These are phyloP conservation scores for Starmerella potacharoeniae DNA, from an alignment of 805 yeast species.

Conservation along the genomic window DNA sequence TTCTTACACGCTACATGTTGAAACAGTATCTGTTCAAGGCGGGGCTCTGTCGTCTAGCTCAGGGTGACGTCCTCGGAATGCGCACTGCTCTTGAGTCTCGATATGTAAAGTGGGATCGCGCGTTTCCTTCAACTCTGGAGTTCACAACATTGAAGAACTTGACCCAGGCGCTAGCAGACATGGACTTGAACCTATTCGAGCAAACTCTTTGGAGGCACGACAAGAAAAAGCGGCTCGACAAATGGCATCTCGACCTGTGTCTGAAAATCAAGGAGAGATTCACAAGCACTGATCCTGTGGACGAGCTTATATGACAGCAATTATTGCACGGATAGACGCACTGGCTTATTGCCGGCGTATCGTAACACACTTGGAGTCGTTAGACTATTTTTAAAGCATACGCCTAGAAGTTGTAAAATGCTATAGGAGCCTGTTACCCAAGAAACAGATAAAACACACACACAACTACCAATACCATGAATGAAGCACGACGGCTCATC, in stretches of 20 bases:
- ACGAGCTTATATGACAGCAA: conserved; percentile 9
- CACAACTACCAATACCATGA: too few species aligned
- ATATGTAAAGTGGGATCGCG: conserved; percentile 12
- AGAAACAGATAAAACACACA: too few species aligned
- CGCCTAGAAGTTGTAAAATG: too few species aligned
- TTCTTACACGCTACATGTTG: conserved; percentile 10
- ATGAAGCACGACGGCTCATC: too few species aligned
- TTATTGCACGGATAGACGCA: too few species aligned
- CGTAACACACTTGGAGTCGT: too few species aligned
- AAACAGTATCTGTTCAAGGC: conserved; percentile 12
- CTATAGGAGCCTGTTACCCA: too few species aligned
- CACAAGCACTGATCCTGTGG: conserved; percentile 7
- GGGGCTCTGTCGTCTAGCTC: conserved; percentile 18
- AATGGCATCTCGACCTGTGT: conserved; percentile 16
- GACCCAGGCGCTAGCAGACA: conserved; percentile 9
- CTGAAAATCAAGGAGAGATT: conserved; percentile 13
- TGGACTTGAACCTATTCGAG: conserved; percentile 17
- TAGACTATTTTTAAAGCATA: too few species aligned
- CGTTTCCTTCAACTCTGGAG: conserved; percentile 15
- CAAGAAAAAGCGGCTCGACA: conserved; percentile 15
- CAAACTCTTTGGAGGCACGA: conserved; percentile 19
- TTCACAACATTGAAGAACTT: conserved; percentile 11
- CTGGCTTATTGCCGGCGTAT: neutral
- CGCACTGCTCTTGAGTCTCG: conserved; percentile 4
- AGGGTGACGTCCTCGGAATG: conserved; percentile 11